Conservation (phyloP, 2,329 filamentous ascomycete genomes). For the Podosphaera leucotricha region DNA sequence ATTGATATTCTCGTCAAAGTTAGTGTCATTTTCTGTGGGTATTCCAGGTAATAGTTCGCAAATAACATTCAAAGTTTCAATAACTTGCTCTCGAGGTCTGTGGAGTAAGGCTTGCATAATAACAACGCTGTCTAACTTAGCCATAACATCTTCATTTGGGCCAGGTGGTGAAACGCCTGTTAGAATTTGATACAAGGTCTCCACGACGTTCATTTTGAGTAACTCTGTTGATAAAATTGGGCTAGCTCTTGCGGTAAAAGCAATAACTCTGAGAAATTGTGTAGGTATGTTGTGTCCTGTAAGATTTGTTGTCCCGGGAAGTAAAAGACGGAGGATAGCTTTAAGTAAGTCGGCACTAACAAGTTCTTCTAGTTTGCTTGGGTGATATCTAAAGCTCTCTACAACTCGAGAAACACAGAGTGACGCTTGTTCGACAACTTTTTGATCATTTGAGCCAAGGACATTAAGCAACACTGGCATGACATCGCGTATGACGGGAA, state of each 20-base stretch:
- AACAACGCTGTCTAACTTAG: constrained; percentile 82
- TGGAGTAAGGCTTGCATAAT: constrained; percentile 98
- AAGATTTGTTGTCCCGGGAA: constrained; percentile 86
- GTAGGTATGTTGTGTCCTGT: constrained; percentile 91
- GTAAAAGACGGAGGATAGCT: constrained; percentile 62
- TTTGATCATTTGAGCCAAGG: constrained; percentile 75
- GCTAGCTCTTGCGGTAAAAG: constrained; percentile 75
- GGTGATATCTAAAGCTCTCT: constrained; percentile 82
- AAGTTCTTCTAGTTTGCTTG: constrained; percentile 73
- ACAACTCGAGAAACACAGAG: constrained; percentile 89
- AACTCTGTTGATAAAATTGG: constrained; percentile 70
- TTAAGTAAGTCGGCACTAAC: constrained; percentile 71
- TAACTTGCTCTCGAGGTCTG: constrained; percentile 82
- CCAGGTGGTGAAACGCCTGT: constrained; percentile 82
- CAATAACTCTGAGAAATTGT: constrained; percentile 76
- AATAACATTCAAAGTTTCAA: constrained; percentile 91
- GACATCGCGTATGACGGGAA: constrained; percentile 73
- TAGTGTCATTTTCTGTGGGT: constrained; percentile 27
- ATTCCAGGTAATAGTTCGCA: constrained; percentile 75
- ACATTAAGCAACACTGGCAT: constrained; percentile 92
- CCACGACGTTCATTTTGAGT: constrained; percentile 89
- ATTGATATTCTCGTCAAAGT: constrained; percentile 23
- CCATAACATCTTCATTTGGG: constrained; percentile 52
- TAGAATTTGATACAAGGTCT: constrained; percentile 90
- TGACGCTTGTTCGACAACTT: constrained; percentile 90